Conservation (phyloP, 2,329 filamentous ascomycete genomes). For the Fusarium luffae region DNA sequence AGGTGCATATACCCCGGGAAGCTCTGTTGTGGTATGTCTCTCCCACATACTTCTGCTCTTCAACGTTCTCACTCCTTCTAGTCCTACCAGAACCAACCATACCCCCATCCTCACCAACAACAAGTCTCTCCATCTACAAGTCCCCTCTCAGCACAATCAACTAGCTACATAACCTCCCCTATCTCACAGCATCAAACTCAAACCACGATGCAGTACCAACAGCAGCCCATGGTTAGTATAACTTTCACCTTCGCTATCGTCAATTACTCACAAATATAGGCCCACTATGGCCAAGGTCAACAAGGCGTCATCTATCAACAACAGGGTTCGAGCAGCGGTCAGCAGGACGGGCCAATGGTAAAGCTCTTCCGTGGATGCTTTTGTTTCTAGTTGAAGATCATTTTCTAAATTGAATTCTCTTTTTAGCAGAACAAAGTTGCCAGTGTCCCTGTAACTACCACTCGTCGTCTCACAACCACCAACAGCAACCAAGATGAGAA, state of each 20-base stretch:
- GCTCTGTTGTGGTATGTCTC: constrained; percentile 36
- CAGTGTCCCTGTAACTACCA: constrained; percentile 26
- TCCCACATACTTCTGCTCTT: background rate
- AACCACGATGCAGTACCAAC: constrained; percentile 39
- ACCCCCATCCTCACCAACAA: constrained; percentile 33
- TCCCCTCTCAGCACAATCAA: constrained; percentile 28
- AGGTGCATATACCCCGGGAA: constrained; percentile 43
- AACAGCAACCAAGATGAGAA: constrained; percentile 26
- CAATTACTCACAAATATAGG: constrained; percentile 21
- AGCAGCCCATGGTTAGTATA: constrained; percentile 33
- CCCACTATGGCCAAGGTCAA: constrained; percentile 37
- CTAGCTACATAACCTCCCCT: constrained; percentile 25
- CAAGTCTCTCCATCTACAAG: constrained; percentile 38
- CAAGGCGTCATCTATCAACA: constrained; percentile 37
- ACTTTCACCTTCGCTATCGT: fast-evolving
- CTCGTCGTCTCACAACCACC: constrained; percentile 15
- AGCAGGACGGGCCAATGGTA: constrained; percentile 44
- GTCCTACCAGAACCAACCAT: constrained; percentile 43
- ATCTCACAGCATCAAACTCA: constrained; percentile 28
- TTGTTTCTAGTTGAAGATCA: constrained; percentile 34
- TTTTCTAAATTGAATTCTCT: constrained; percentile 39
- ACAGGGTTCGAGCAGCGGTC: constrained; percentile 36
- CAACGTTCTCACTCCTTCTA: constrained; percentile 14
- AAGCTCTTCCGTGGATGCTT: constrained; percentile 46
- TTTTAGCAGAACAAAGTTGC: constrained; percentile 41